Conservation (phyloP, 2,329 filamentous ascomycete species). For the Byssoonygena ceratinophila region DNA sequence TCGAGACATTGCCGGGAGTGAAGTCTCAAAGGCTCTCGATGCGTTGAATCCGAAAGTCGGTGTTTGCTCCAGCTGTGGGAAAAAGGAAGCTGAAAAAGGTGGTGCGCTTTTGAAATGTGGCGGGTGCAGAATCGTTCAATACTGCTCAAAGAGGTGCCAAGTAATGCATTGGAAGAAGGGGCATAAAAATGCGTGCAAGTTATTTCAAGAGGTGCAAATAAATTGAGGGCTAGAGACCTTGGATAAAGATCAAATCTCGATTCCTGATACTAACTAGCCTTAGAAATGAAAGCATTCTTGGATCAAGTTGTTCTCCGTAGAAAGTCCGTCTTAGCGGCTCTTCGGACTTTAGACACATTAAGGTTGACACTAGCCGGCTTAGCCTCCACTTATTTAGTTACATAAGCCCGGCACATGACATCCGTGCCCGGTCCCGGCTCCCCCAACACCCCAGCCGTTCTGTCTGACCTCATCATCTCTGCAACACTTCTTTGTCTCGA, state of each 20-base stretch:
- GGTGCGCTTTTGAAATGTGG: constrained; percentile 2
- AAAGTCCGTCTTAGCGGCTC: no score
- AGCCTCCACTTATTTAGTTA: no score
- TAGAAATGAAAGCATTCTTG: no score
- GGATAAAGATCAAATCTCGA: no score
- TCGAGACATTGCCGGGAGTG: neutral
- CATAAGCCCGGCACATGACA: neutral
- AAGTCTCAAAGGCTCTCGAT: neutral
- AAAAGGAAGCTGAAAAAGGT: neutral
- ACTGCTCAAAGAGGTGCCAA: constrained; percentile 12
- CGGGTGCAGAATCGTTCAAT: constrained; percentile 8
- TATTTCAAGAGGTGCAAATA: neutral
- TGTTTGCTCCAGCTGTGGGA: constrained; percentile 8
- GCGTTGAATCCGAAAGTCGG: neutral
- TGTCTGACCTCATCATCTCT: neutral
- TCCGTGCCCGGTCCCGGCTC: neutral
- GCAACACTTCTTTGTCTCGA: neutral
- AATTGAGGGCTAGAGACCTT: no score
- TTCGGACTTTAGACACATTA: no score
- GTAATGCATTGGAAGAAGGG: constrained; percentile 1
- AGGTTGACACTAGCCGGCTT: no score
- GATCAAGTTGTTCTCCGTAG: no score
- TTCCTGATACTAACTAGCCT: no score
- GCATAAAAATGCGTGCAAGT: neutral
- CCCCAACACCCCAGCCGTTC: neutral